Percentiles rank a stretch among this genome's conserved stretches.
Evolutionary conservation across 2,329 filamentous ascomycete genomes (phyloP).

Genomic region (Cercospora sojina): DNA sequence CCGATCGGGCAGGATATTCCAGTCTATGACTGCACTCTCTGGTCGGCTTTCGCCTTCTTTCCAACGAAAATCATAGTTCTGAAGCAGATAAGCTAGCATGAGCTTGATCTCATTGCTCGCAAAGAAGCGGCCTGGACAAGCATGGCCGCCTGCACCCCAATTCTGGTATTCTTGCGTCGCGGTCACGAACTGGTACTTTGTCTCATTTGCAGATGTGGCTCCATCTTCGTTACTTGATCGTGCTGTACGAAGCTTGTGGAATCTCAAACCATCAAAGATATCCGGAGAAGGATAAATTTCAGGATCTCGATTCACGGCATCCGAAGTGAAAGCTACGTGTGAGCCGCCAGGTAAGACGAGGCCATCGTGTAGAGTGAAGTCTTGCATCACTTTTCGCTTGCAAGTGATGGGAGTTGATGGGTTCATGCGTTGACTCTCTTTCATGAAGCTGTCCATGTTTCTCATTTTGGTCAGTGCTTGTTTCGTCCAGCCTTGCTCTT

Average conservation of each 20-base stretch:
- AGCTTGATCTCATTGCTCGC: conserved; percentile 34
- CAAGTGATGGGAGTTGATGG: conserved; percentile 16
- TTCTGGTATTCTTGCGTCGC: conserved; percentile 22
- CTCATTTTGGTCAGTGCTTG: conserved; percentile 16
- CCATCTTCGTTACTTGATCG: neutral
- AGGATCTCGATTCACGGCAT: conserved; percentile 17
- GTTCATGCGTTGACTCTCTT: conserved; percentile 21
- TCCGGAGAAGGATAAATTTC: conserved; percentile 11
- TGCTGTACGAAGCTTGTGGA: neutral
- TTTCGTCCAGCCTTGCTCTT: conserved; percentile 16
- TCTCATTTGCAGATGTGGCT: neutral
- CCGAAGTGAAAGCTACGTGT: conserved; percentile 15
- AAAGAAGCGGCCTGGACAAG: conserved; percentile 37
- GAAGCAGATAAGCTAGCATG: conserved; percentile 30
- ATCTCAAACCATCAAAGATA: conserved; percentile 17
- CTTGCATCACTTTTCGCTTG: conserved; percentile 15
- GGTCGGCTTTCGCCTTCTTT: conserved; percentile 18
- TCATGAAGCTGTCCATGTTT: conserved; percentile 21
- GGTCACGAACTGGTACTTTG: conserved; percentile 18
- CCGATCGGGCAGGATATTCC: conserved; percentile 16
- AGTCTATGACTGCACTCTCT: conserved; percentile 14
- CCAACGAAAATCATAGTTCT: conserved; percentile 34
- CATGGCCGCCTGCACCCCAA: conserved; percentile 33
- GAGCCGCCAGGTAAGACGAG: conserved; percentile 9
- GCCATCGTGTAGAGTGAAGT: conserved; percentile 13